A percentile compares a stretch with the other conserved stretches of the same genome.
These are phyloP conservation scores for Crucibulum cyathiforme DNA, from an alignment of 1,284 basidiomycete species.

Conservation along the genomic window DNA sequence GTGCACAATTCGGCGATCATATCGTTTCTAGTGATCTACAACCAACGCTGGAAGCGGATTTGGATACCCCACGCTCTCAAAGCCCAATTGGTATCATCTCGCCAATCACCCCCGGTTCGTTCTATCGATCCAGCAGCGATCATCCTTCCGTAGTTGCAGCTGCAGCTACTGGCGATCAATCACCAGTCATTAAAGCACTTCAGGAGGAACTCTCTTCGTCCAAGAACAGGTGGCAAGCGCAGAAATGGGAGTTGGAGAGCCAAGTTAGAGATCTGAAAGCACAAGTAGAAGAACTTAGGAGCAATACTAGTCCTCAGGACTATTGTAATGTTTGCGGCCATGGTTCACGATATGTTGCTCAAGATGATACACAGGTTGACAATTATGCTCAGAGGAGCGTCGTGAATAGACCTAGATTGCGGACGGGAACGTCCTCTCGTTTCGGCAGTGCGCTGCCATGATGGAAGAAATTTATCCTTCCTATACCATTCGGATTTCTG, in stretches of 20 bases:
- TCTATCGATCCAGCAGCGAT: conserved; percentile 37
- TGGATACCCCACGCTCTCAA: conserved; percentile 53
- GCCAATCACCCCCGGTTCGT: conserved; percentile 57
- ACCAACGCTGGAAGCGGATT: conserved; percentile 47
- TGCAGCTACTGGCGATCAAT: conserved; percentile 44
- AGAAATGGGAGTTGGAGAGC: conserved; percentile 76
- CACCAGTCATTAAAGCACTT: conserved; percentile 55
- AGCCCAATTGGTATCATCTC: conserved; percentile 54
- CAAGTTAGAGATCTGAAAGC: conserved; percentile 74
- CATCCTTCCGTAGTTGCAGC: conserved; percentile 30
- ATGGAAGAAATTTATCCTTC: conserved; percentile 12
- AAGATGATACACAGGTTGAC: not conserved
- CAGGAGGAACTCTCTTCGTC: conserved; percentile 67
- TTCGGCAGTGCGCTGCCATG: conserved; percentile 59
- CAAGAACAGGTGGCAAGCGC: conserved; percentile 70
- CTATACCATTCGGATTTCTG: conserved; percentile 4
- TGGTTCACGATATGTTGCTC: conserved; percentile 33
- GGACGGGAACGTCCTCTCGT: conserved; percentile 62
- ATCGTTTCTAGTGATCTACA: conserved; percentile 49
- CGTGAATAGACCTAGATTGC: conserved; percentile 66
- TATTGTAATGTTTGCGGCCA: conserved; percentile 70
- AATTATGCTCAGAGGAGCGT: too few relatives aligned
- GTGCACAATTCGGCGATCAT: conserved; percentile 70
- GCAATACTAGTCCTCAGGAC: conserved; percentile 42
- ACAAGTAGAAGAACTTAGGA: conserved; percentile 62